These are phyloP conservation scores for Vitellaria paradoxa DNA, from an alignment of 179 eudicot genomes.

Conservation along the genomic window DNA sequence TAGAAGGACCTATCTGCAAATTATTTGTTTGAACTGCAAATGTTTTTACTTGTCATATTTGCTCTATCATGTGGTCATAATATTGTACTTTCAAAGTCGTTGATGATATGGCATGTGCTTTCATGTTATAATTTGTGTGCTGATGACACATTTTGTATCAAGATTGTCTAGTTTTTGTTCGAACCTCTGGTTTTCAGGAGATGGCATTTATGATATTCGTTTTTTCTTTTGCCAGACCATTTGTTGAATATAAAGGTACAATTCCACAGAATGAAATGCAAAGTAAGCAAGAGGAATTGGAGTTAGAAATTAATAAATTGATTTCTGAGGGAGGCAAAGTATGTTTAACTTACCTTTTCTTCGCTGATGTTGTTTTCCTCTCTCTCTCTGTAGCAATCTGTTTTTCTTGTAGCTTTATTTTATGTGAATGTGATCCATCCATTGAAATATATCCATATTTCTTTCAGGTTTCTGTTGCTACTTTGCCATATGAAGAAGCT, in stretches of 20 bases:
- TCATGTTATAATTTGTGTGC: background rate
- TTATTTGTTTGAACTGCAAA: background rate
- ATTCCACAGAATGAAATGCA: constrained; percentile 59
- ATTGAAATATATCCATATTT: background rate
- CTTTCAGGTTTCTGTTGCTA: constrained; percentile 54
- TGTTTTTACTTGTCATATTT: background rate
- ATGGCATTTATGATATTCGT: background rate
- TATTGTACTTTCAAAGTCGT: background rate
- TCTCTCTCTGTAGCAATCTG: too few relatives aligned
- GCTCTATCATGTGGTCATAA: background rate
- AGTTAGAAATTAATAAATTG: constrained; percentile 52
- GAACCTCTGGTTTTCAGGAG: too few relatives aligned
- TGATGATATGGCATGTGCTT: background rate
- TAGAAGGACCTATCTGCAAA: background rate
- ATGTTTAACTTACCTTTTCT: constrained; percentile 9
- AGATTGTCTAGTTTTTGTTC: too few relatives aligned
- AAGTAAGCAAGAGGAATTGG: constrained; percentile 55
- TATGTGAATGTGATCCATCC: background rate
- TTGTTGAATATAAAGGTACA: constrained; percentile 84
- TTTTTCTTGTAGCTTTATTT: too few relatives aligned
- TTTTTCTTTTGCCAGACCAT: constrained; percentile 57
- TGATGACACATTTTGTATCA: too few relatives aligned
- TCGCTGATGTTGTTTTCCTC: background rate
- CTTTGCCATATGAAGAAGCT: constrained; percentile 67
- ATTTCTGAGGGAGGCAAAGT: constrained; percentile 71